Evolutionary conservation across 108 stramenopile genomes (phyloP).

Genomic region (Parietichytrium sp.): DNA sequence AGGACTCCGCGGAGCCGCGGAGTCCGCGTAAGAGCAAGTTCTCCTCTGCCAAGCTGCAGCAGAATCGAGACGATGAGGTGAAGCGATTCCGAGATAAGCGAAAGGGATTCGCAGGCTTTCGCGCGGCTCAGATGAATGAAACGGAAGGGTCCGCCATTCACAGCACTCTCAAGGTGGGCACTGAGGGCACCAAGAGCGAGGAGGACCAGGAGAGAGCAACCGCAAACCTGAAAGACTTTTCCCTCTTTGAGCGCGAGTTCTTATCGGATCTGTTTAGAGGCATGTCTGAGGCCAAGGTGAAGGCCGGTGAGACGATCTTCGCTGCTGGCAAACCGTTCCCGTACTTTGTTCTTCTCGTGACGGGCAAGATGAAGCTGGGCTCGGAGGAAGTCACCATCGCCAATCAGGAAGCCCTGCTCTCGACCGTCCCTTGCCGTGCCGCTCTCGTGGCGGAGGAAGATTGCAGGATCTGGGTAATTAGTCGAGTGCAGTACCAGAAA

Average conservation of each 20-base stretch:
- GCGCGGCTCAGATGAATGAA: too few species aligned
- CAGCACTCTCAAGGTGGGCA: neutral
- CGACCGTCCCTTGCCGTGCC: neutral
- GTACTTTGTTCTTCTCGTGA: conserved; percentile 32
- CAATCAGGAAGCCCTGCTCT: conserved; percentile 15
- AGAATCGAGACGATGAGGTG: conserved; percentile 28
- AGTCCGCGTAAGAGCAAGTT: too few species aligned
- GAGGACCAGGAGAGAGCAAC: neutral
- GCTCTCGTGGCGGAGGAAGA: neutral
- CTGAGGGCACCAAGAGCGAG: neutral
- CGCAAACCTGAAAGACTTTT: neutral
- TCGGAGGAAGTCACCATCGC: neutral
- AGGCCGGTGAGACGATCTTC: neutral
- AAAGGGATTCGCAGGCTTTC: conserved; percentile 6
- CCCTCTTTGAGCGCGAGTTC: conserved; percentile 17
- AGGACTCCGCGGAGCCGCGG: too few species aligned
- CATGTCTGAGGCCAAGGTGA: neutral
- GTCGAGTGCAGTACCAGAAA: conserved; percentile 30
- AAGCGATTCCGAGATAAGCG: conserved; percentile 38
- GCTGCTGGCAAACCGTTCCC: neutral
- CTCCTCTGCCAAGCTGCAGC: too few species aligned
- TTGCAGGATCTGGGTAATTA: conserved; percentile 16
- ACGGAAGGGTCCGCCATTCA: neutral
- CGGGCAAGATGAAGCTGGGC: neutral
- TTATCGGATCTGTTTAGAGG: neutral